These are phyloP conservation scores for Cyclotella baltica DNA, from an alignment of 108 stramenopile species.

Conservation along the genomic window DNA sequence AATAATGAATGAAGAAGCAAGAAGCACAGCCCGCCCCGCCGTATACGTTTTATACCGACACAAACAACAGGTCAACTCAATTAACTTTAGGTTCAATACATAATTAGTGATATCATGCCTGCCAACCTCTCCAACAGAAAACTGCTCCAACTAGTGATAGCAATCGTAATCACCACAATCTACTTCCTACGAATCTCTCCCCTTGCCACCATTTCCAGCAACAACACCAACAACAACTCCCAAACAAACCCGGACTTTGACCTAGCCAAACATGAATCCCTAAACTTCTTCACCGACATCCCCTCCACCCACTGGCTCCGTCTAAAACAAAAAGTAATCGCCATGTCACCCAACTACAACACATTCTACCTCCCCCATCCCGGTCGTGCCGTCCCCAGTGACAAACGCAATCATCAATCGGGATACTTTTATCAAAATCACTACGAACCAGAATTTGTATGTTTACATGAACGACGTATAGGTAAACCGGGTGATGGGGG, in stretches of 20 bases:
- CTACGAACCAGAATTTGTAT: constrained; percentile 56
- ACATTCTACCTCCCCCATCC: neutral
- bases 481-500: constrained; percentile 36
- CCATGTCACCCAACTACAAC: constrained; percentile 20
- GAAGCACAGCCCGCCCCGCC: no score
- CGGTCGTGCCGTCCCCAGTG: neutral
- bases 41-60: no score
- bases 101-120: no score
- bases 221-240: neutral
- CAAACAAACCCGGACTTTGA: neutral
- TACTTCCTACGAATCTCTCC: constrained; percentile 8
- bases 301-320: neutral
- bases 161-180: neutral
- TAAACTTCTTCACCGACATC: constrained; percentile 18
- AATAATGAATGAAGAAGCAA: no score
- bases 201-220: neutral
- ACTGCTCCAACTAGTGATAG: neutral
- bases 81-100: no score
- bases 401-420: neutral
- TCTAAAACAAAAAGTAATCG: neutral
- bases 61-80: no score
- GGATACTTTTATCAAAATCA: constrained; percentile 36
- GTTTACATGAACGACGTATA: constrained; percentile 30
- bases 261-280: constrained; percentile 15
- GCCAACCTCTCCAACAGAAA: neutral